Percentiles rank a stretch among this genome's conserved stretches.
Conservation (phyloP, 75 land plant genomes). For the Larix kaempferi region DNA sequence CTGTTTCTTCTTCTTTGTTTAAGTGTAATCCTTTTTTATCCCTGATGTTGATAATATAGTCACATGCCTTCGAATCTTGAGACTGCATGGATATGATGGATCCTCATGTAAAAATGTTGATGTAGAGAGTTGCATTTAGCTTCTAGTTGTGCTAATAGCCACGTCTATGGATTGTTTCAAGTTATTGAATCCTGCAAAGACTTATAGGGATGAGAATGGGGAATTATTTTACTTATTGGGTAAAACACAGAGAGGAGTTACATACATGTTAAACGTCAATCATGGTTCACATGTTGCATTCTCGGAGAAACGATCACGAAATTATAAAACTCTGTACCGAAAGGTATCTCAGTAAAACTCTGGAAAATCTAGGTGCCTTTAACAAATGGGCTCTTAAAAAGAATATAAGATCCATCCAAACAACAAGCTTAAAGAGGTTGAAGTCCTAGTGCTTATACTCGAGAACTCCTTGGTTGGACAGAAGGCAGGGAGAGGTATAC, state of each 20-base stretch:
- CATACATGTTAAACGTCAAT: conserved; percentile 25
- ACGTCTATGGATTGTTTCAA: no score
- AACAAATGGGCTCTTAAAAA: conserved; percentile 36
- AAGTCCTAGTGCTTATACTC: no score
- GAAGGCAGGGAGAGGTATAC: conserved; percentile 21
- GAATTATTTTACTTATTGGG: conserved; percentile 28
- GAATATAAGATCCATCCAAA: no score
- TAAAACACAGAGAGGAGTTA: conserved; percentile 20
- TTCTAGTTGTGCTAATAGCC: no score
- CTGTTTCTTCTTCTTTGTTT: no score
- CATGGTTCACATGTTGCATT: conserved; percentile 20
- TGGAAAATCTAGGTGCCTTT: not conserved
- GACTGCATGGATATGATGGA: conserved; percentile 11
- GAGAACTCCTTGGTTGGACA: no score
- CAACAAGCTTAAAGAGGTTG: no score
- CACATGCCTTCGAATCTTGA: not conserved
- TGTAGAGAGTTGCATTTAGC: no score
- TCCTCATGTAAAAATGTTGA: no score
- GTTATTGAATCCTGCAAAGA: not conserved
- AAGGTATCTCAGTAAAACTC: conserved; percentile 10
- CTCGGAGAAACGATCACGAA: conserved; percentile 19
- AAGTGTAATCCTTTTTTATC: no score
- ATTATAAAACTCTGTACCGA: conserved; percentile 10
- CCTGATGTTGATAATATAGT: no score
- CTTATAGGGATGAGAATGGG: conserved; percentile 15